These are phyloP conservation scores for Nicotiana tomentosiformis DNA, from an alignment of 257 asterid species.

Conservation along the genomic window DNA sequence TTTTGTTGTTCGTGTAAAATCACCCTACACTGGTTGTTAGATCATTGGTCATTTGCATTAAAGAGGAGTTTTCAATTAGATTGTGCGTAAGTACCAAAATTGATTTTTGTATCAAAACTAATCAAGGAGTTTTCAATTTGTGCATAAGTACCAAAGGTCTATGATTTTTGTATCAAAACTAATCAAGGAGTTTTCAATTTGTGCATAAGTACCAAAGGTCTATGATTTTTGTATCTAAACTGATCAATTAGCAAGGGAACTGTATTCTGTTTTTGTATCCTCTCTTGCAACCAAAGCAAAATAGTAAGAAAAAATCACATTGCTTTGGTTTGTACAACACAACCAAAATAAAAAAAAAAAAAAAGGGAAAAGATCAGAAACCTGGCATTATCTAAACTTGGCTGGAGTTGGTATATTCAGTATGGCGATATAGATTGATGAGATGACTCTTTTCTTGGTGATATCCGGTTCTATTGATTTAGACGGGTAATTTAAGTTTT, in stretches of 20 bases:
- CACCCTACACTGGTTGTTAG: neutral
- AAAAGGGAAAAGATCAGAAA: too few species aligned
- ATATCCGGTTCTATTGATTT: neutral
- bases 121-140: neutral
- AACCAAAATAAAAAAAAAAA: too few species aligned
- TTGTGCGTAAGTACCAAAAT: neutral
- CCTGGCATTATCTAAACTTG: too few species aligned
- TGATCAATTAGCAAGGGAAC: neutral
- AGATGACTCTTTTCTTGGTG: too few species aligned
- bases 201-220: neutral
- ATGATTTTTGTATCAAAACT: neutral
- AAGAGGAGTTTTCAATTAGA: neutral
- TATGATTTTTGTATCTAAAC: neutral
- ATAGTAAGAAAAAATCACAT: too few species aligned
- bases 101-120: neutral
- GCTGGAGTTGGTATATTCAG: too few species aligned
- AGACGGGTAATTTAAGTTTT: neutral
- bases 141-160: neutral
- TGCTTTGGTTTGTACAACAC: too few species aligned
- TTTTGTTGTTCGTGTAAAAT: neutral
- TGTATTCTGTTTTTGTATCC: neutral
- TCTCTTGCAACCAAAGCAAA: too few species aligned
- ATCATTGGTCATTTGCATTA: neutral
- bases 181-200: neutral
- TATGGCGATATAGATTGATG: too few species aligned